Percentiles rank a stretch among this genome's conserved stretches.
Evolutionary conservation across 2,329 filamentous ascomycete genomes (phyloP).

Genomic region (Beauveria brongniartii): DNA sequence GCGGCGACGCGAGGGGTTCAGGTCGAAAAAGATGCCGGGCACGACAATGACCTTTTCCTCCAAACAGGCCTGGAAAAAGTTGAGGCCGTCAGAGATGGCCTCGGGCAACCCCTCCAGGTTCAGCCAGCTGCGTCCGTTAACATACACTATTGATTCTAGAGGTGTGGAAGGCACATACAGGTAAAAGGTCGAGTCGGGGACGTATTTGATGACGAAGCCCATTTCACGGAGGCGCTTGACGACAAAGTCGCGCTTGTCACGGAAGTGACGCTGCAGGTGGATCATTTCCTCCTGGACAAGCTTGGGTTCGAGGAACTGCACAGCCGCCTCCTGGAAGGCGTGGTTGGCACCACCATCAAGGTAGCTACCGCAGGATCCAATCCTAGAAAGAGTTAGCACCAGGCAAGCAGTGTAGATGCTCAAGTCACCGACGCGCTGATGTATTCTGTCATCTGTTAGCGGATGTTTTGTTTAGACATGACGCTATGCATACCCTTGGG

Average conservation of each 20-base stretch:
- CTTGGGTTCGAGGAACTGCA: constrained; percentile 83
- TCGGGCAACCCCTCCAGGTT: constrained; percentile 61
- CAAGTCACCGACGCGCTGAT: constrained; percentile 59
- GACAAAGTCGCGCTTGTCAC: constrained; percentile 85
- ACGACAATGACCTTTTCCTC: constrained; percentile 95
- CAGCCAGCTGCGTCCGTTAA: constrained; percentile 34
- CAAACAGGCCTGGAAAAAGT: constrained; percentile 93
- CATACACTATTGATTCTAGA: not conserved
- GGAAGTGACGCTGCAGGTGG: constrained; percentile 83
- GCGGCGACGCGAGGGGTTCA: constrained; percentile 82
- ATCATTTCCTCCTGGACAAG: constrained; percentile 81
- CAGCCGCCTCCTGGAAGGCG: constrained; percentile 88
- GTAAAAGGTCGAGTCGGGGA: constrained; percentile 92
- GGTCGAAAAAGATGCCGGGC: constrained; percentile 94
- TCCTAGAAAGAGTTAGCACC: constrained; percentile 33
- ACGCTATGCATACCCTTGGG: constrained; percentile 53
- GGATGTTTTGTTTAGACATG: not conserved
- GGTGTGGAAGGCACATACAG: constrained; percentile 45
- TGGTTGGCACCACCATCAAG: constrained; percentile 92
- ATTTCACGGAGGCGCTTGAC: constrained; percentile 71
- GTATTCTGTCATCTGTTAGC: constrained; percentile 50
- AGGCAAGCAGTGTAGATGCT: not conserved
- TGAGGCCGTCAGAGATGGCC: constrained; percentile 85
- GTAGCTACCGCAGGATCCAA: constrained; percentile 87
- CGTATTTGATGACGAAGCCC: constrained; percentile 76